Percentiles rank a stretch among this genome's conserved stretches.
phyloP scores from a whole-genome alignment of 2,329 filamentous ascomycete genomes.

The Nemania serpens region DNA sequence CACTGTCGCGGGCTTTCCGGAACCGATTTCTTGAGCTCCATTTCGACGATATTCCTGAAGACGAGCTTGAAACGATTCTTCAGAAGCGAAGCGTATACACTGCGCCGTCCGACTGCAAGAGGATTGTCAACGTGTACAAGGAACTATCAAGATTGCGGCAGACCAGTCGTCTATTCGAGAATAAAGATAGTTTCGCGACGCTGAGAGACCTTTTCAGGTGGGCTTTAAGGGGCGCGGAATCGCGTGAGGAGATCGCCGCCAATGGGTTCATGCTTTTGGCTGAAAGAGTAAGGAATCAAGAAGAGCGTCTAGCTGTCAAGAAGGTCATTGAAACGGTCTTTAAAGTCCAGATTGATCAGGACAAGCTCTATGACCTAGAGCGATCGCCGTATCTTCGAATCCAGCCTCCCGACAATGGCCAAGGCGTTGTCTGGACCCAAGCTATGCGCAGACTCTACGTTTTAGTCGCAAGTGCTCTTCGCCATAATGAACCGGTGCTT shows the following conservation, averaged over 20 bases:
- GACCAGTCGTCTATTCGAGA: slow-evolving; percentile 89
- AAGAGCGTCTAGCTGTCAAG: slow-evolving; percentile 85
- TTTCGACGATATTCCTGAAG: slow-evolving; percentile 96
- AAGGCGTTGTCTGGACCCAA: slow-evolving; percentile 87
- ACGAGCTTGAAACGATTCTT: slow-evolving; percentile 89
- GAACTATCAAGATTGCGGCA: slow-evolving; percentile 89
- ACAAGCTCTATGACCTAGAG: slow-evolving; percentile 70
- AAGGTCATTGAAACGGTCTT: slow-evolving; percentile 87
- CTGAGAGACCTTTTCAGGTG: slow-evolving; percentile 94
- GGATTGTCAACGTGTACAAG: slow-evolving; percentile 92
- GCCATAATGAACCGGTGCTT: slow-evolving; percentile 90
- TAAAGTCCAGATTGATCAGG: slow-evolving; percentile 79
- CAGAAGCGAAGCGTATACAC: slow-evolving; percentile 85
- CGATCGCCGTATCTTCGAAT: slow-evolving; percentile 60
- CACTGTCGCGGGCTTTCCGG: slow-evolving; percentile 89
- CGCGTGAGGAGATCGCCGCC: slow-evolving; percentile 82
- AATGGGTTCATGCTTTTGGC: slow-evolving; percentile 97
- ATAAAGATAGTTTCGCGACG: slow-evolving; percentile 96
- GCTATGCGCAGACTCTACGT: slow-evolving; percentile 93
- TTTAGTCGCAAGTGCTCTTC: slow-evolving; percentile 82
- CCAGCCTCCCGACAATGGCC: slow-evolving; percentile 53
- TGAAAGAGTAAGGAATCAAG: slow-evolving; percentile 88
- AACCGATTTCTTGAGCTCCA: slow-evolving; percentile 97
- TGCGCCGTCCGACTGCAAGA: slow-evolving; percentile 85
- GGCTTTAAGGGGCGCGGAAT: slow-evolving; percentile 84